A percentile compares a stretch with the other conserved stretches of the same genome.
Conservation (phyloP, 2,329 filamentous ascomycete genomes). For the Sporothrix protearum region DNA sequence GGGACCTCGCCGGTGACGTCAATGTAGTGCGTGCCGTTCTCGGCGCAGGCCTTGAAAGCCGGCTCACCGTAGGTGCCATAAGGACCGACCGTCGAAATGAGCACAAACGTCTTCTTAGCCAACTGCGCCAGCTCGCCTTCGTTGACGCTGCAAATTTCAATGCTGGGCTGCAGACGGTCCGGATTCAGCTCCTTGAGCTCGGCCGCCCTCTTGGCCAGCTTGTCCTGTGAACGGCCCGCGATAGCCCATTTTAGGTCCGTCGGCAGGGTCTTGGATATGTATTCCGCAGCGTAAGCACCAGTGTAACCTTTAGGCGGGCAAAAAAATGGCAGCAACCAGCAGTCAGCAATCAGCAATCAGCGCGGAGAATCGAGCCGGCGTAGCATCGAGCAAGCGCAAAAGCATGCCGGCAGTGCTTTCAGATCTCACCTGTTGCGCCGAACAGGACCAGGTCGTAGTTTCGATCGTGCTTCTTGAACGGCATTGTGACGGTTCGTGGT, state of each 20-base stretch:
- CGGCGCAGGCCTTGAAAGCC: slow-evolving; percentile 59
- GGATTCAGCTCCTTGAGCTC: slow-evolving; percentile 64
- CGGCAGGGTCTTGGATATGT: slow-evolving; percentile 67
- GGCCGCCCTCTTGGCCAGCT: slow-evolving; percentile 65
- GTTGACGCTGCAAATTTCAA: slow-evolving; percentile 52
- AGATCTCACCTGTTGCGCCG: slow-evolving; percentile 53
- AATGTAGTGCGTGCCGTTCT: slow-evolving; percentile 61
- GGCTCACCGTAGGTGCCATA: slow-evolving; percentile 55
- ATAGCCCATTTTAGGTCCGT: slow-evolving; percentile 83
- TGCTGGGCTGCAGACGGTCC: slow-evolving; percentile 64
- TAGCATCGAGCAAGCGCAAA: neutral
- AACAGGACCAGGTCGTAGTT: slow-evolving; percentile 57
- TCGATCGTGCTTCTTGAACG: slow-evolving; percentile 42
- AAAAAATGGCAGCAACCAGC: slow-evolving; percentile 6
- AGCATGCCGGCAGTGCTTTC: neutral
- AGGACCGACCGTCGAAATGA: slow-evolving; percentile 59
- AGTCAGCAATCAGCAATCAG: neutral
- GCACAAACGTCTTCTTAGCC: slow-evolving; percentile 53
- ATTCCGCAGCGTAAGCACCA: slow-evolving; percentile 69
- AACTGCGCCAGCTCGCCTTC: slow-evolving; percentile 46
- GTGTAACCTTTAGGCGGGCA: slow-evolving; percentile 65
- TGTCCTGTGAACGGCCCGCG: slow-evolving; percentile 73
- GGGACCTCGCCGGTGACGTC: slow-evolving; percentile 60
- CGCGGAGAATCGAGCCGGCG: neutral
- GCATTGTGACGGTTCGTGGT: slow-evolving; percentile 20